Percentiles rank a stretch among this genome's conserved stretches.
These are phyloP conservation scores for Filobasidium wieringae DNA, from an alignment of 768 basidiomycete species.

Conservation along the genomic window DNA sequence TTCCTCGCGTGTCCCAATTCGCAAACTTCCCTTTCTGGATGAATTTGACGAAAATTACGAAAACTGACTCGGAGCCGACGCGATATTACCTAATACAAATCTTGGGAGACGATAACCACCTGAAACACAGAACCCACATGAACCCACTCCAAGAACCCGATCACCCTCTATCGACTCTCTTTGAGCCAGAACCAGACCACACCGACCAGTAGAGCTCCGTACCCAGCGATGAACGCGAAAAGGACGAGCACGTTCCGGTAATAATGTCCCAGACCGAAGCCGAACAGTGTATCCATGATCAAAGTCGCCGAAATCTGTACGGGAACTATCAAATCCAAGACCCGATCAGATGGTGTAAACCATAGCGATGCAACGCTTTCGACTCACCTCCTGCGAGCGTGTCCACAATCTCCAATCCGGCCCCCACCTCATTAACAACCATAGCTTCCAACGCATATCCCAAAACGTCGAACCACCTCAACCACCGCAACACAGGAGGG, in stretches of 20 bases:
- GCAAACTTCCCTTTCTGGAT: too few relatives aligned
- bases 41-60: too few relatives aligned
- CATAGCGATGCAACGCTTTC: not conserved
- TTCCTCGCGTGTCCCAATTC: too few relatives aligned
- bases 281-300: constrained; percentile 86
- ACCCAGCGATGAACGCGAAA: constrained; percentile 74
- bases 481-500: constrained; percentile 82
- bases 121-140: not conserved
- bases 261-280: constrained; percentile 68
- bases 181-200: constrained; percentile 66
- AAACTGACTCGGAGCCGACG: too few relatives aligned
- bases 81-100: too few relatives aligned
- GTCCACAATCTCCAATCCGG: constrained; percentile 63
- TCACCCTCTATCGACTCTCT: constrained; percentile 58
- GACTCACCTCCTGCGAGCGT: constrained; percentile 12
- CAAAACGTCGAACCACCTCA: constrained; percentile 64
- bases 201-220: constrained; percentile 57
- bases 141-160: too few relatives aligned
- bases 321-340: constrained; percentile 54
- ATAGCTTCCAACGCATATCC: constrained; percentile 50
- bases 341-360: not conserved
- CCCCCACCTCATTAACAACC: constrained; percentile 80
- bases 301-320: constrained; percentile 64
- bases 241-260: constrained; percentile 80
- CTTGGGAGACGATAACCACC: not conserved